These are phyloP conservation scores for Polyplosphaeria fusca DNA, from an alignment of 495 filamentous ascomycete species.

Conservation along the genomic window DNA sequence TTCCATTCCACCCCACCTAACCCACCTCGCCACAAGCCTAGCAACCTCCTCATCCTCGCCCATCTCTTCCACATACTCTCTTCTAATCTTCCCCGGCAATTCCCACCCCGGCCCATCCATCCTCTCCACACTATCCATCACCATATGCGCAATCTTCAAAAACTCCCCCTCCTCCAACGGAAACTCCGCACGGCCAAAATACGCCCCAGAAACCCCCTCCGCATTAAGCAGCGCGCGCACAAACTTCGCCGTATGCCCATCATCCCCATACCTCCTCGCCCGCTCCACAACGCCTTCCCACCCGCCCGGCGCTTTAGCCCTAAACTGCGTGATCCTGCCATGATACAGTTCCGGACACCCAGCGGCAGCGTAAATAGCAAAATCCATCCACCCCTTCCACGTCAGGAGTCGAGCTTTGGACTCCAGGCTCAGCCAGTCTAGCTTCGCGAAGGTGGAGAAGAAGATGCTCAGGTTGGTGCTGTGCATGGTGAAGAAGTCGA, in stretches of 20 bases:
- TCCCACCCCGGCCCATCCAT: neutral
- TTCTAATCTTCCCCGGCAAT: neutral
- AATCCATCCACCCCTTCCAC: constrained; percentile 4
- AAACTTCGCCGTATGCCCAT: constrained; percentile 3
- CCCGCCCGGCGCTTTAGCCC: neutral
- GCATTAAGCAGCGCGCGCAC: constrained; percentile 8
- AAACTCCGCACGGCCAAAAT: neutral
- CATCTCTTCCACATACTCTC: neutral
- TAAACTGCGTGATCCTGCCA: neutral
- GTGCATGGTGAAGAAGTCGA: constrained; percentile 7
- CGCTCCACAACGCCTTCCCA: neutral
- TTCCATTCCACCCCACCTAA: constrained; percentile 1
- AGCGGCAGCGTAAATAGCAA: neutral
- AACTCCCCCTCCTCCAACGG: too few relatives aligned
- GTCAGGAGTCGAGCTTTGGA: neutral
- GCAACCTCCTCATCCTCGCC: constrained; percentile 3
- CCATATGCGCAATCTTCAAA: constrained; percentile 9
- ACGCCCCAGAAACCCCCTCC: neutral
- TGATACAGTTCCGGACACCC: constrained; percentile 3
- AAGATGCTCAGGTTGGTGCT: neutral
- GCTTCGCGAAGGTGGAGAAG: constrained; percentile 1
- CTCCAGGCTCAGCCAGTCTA: constrained; percentile 1
- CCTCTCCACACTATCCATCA: constrained; percentile 2
- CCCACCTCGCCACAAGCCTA: neutral
- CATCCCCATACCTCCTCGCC: neutral